Base-by-base conservation (phyloP, 306 rosid species). In the Aeschynomene evenia region DNA sequence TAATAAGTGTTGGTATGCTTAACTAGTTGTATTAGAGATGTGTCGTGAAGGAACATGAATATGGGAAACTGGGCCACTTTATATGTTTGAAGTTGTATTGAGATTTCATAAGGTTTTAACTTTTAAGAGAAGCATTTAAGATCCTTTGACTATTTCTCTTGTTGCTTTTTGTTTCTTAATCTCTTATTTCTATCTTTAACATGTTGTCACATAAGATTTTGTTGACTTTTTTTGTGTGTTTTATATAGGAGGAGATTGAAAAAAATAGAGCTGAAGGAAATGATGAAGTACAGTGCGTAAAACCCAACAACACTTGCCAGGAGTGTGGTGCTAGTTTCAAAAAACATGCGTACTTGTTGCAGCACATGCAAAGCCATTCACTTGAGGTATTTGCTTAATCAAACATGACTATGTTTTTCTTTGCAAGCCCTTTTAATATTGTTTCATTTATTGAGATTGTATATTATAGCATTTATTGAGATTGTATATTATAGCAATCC, bases 331-430 rank as follows among this genome's bases (percentile, higher is more conserved):
- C 75, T 31, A 73, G 67, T 39, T 94, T 94, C 75, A 88, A 73
- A 37, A 91, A 91, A 54, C 92, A 85, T 37, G 92, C 97, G 8
- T 74, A 91, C 73, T 78, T 88, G 78, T 73, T 81, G 63, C 97
- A 91, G 57, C 97, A 91, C 49, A 88, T 88, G 95, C 91, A 24
- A 70, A 83, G 97, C 54, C 99, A 94, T 81, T 87, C 92, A 0
- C 67, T 80, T 39, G 88, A 91, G 97, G 99, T 94, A 90, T 66
- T 55, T 76, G 10, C 14, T 12, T 15, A 7, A 14, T 39, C 29
- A 12, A 39, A 37, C 37, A 3, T 14, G n/a, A 23, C 2, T 13
- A 9, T 45, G 10, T 45, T 53, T 40, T 60, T 6, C 16, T 4
- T 2, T 34, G 4, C 22, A 4, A 37, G n/a, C 51, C 51, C 51